Conservation (phyloP, 495 filamentous ascomycete genomes). For the Aspergillus campestris region DNA sequence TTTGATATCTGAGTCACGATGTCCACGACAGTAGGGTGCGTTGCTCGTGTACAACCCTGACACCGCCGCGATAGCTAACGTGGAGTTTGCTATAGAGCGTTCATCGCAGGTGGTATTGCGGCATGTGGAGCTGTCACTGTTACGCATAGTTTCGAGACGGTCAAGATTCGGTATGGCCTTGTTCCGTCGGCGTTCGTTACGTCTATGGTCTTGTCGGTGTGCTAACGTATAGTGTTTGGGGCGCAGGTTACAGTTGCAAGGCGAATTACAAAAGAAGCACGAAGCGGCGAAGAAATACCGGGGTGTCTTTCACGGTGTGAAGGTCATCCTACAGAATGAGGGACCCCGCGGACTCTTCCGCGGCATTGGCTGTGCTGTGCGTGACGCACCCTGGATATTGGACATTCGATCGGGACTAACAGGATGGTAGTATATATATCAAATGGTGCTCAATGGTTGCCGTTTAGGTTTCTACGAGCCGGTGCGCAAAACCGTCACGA, state of each 20-base stretch:
- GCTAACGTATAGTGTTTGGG: not conserved
- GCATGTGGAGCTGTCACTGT: slow-evolving; percentile 96
- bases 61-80: slow-evolving; percentile 7
- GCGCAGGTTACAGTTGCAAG: slow-evolving; percentile 82
- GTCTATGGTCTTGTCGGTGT: not conserved
- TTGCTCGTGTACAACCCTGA: not conserved
- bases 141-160: slow-evolving; percentile 96
- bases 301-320: slow-evolving; percentile 86
- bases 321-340: slow-evolving; percentile 87
- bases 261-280: slow-evolving; percentile 81
- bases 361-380: slow-evolving; percentile 77
- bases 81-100: slow-evolving; percentile 40
- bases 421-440: slow-evolving; percentile 72
- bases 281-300: slow-evolving; percentile 80
- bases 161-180: slow-evolving; percentile 79
- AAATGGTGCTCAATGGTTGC: slow-evolving; percentile 93
- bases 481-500: slow-evolving; percentile 61
- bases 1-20: slow-evolving; percentile 17
- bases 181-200: not conserved
- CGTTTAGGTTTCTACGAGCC: slow-evolving; percentile 98
- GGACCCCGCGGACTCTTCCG: slow-evolving; percentile 79
- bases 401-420: slow-evolving; percentile 4
- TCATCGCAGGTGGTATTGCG: slow-evolving; percentile 92
- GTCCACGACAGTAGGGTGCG: slow-evolving; percentile 48
- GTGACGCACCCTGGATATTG: slow-evolving; percentile 8